phyloP scores from a whole-genome alignment of 2,329 filamentous ascomycete species.

The Daldinia eschscholtzii region DNA sequence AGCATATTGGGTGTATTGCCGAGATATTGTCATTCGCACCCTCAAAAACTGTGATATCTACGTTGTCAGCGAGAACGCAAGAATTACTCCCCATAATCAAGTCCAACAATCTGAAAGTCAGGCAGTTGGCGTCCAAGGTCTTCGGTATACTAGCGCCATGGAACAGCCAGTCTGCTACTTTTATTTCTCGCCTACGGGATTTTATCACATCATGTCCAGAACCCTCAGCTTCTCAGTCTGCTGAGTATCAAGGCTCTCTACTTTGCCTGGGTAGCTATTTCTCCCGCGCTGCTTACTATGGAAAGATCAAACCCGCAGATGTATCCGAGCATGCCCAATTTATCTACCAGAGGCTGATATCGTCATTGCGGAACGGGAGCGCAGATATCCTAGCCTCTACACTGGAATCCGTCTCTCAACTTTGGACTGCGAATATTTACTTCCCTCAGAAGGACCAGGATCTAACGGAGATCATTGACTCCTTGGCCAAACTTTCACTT shows the following conservation, averaged over 20 bases:
- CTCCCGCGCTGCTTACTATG: slow-evolving; percentile 48
- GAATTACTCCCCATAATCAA: slow-evolving; percentile 71
- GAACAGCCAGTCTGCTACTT: slow-evolving; percentile 57
- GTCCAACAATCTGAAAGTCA: slow-evolving; percentile 78
- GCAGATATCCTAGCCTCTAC: slow-evolving; percentile 47
- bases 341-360: slow-evolving; percentile 39
- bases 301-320: slow-evolving; percentile 37
- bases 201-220: slow-evolving; percentile 46
- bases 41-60: slow-evolving; percentile 48
- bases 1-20: slow-evolving; percentile 48
- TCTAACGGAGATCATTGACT: slow-evolving; percentile 72
- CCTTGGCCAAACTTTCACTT: slow-evolving; percentile 75
- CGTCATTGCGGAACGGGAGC: slow-evolving; percentile 41
- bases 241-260: slow-evolving; percentile 52
- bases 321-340: slow-evolving; percentile 47
- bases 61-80: slow-evolving; percentile 60
- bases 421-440: slow-evolving; percentile 52
- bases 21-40: slow-evolving; percentile 51
- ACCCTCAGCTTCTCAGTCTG: slow-evolving; percentile 48
- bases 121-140: slow-evolving; percentile 75
- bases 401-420: slow-evolving; percentile 50
- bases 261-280: slow-evolving; percentile 49
- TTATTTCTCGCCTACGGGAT: slow-evolving; percentile 55
- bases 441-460: slow-evolving; percentile 52
- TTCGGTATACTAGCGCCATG: slow-evolving; percentile 84